These are phyloP conservation scores for Aspergillus taichungensis DNA, from an alignment of 495 filamentous ascomycete species.

Conservation along the genomic window DNA sequence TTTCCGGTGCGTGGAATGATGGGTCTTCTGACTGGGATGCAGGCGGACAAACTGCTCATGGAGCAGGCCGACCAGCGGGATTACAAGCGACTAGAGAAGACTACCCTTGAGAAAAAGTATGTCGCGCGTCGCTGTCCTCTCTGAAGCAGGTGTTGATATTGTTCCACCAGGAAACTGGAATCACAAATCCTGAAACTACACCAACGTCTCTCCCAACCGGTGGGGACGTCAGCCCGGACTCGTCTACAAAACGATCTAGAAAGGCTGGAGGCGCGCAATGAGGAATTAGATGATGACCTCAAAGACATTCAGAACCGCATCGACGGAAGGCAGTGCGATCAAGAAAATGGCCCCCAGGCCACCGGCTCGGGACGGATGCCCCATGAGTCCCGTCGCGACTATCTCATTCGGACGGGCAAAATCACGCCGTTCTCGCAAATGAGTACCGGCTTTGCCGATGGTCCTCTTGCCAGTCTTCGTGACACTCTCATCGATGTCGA, in stretches of 20 bases:
- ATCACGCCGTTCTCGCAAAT: constrained; percentile 90
- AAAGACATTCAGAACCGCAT: constrained; percentile 72
- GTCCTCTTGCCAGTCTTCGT: constrained; percentile 52
- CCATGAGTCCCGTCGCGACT: constrained; percentile 77
- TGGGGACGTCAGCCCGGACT: constrained; percentile 36
- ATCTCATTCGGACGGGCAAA: constrained; percentile 89
- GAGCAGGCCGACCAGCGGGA: constrained; percentile 85
- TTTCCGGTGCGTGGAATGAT: too few species aligned
- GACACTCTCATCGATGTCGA: constrained; percentile 72
- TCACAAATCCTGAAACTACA: constrained; percentile 41
- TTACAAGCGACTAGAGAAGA: constrained; percentile 74
- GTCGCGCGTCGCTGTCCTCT: not conserved
- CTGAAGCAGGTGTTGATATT: constrained; percentile 6
- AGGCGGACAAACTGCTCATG: constrained; percentile 69
- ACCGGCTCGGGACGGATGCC: constrained; percentile 50
- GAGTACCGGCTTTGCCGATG: constrained; percentile 41
- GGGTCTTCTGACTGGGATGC: constrained; percentile 4
- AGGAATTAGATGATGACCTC: constrained; percentile 56
- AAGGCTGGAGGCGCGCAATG: constrained; percentile 51
- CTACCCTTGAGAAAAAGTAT: constrained; percentile 50
- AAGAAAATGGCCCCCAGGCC: constrained; percentile 31
- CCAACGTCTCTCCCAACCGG: constrained; percentile 40
- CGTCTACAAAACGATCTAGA: constrained; percentile 54
- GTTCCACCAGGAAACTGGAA: constrained; percentile 31
- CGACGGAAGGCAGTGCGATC: constrained; percentile 52